Evolutionary conservation across 192 early-diverging fungal genomes (phyloP).

Genomic region (Backusella luteola): DNA sequence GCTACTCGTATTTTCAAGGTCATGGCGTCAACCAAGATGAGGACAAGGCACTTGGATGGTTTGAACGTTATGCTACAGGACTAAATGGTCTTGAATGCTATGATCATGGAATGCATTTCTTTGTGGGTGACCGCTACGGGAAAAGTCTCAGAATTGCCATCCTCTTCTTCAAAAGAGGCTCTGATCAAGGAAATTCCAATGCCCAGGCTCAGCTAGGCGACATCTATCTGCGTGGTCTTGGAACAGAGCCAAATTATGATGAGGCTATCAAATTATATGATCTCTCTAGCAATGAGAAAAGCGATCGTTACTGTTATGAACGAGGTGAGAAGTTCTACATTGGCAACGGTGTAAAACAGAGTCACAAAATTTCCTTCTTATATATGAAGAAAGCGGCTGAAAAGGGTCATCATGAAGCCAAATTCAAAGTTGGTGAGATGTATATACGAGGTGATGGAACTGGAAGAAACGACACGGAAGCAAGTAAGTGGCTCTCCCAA

Average conservation of each 20-base stretch:
- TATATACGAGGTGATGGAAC: constrained; percentile 71
- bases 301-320: constrained; percentile 51
- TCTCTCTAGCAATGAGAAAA: constrained; percentile 47
- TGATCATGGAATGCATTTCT: constrained; percentile 80
- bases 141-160: constrained; percentile 46
- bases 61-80: constrained; percentile 53
- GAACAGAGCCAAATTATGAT: constrained; percentile 42
- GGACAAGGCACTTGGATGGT: constrained; percentile 54
- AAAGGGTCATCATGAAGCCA: constrained; percentile 73
- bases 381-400: constrained; percentile 66
- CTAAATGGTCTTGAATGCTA: constrained; percentile 47
- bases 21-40: constrained; percentile 25
- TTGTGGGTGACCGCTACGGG: constrained; percentile 72
- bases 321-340: constrained; percentile 79
- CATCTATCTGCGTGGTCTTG: constrained; percentile 60
- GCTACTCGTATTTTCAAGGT: not conserved
- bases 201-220: constrained; percentile 55
- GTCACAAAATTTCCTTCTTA: constrained; percentile 49
- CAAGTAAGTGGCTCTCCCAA: constrained; percentile 60
- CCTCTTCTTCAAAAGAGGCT: constrained; percentile 45
- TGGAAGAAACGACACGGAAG: constrained; percentile 36
- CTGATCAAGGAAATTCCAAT: constrained; percentile 48
- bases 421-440: constrained; percentile 79
- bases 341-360: constrained; percentile 59
- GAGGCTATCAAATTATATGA: constrained; percentile 56